These are phyloP conservation scores for Knufia fluminis DNA, from an alignment of 2,329 filamentous ascomycete genomes.

Conservation along the genomic window DNA sequence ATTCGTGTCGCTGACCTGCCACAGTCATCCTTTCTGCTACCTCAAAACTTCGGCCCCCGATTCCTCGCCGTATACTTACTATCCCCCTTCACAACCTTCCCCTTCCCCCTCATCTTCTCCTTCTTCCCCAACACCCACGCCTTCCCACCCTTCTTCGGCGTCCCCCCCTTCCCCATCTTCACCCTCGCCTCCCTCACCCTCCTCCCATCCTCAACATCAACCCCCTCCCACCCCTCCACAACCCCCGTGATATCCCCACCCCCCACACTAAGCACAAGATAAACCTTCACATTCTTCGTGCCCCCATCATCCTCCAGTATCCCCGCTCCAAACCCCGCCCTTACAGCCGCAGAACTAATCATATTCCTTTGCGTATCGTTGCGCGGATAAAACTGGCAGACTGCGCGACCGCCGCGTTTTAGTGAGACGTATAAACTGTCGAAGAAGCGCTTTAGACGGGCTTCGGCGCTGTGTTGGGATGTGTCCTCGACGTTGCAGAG, in stretches of 20 bases:
- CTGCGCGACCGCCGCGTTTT: constrained; percentile 73
- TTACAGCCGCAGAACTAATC: constrained; percentile 84
- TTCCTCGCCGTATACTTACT: constrained; percentile 93
- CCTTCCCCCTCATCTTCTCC: constrained; percentile 86
- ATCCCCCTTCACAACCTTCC: constrained; percentile 82
- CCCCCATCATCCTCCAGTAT: constrained; percentile 90
- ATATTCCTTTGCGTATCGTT: constrained; percentile 85
- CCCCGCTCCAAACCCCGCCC: constrained; percentile 90
- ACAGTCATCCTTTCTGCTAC: too few relatives aligned
- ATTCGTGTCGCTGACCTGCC: too few relatives aligned
- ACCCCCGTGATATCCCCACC: constrained; percentile 83
- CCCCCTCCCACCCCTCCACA: constrained; percentile 77
- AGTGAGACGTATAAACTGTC: constrained; percentile 81
- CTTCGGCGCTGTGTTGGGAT: constrained; percentile 50
- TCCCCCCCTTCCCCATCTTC: constrained; percentile 39
- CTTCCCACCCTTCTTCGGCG: constrained; percentile 37
- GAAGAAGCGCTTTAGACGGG: constrained; percentile 76
- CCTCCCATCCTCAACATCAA: constrained; percentile 67
- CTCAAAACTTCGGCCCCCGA: constrained; percentile 66
- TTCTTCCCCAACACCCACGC: constrained; percentile 49
- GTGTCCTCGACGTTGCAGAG: constrained; percentile 76
- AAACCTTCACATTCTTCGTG: constrained; percentile 95
- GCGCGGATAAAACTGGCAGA: constrained; percentile 97
- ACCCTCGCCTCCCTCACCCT: constrained; percentile 36
- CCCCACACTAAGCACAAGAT: constrained; percentile 86